Conservation (phyloP, 805 yeast genomes). For the Metschnikowia santaceciliae region DNA sequence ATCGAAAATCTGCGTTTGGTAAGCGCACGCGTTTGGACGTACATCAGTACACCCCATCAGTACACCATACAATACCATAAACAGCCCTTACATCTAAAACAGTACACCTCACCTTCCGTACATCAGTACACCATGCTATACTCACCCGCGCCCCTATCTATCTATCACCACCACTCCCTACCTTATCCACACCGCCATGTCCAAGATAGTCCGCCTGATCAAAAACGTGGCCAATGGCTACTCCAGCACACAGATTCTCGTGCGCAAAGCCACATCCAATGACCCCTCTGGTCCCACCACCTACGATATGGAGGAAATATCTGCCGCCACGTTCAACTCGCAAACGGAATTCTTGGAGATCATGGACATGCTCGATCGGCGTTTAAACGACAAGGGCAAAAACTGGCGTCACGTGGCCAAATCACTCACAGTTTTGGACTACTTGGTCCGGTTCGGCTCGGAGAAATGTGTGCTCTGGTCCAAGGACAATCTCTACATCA, state of each 20-base stretch:
- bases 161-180: neutral
- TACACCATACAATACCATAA: too few species aligned
- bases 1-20: constrained; percentile 4
- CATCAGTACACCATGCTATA: neutral
- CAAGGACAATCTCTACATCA: constrained; percentile 78
- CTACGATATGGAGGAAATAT: constrained; percentile 77
- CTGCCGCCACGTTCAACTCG: constrained; percentile 64
- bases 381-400: constrained; percentile 93
- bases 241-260: constrained; percentile 77
- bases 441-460: constrained; percentile 77
- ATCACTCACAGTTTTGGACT: constrained; percentile 84
- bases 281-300: constrained; percentile 83
- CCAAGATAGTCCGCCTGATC: constrained; percentile 76
- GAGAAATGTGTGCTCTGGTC: constrained; percentile 92
- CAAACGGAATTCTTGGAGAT: constrained; percentile 76
- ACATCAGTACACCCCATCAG: neutral
- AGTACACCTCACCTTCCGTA: neutral
- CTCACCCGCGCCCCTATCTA: constrained; percentile 3
- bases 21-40: neutral
- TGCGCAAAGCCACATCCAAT: constrained; percentile 89
- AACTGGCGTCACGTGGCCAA: constrained; percentile 97
- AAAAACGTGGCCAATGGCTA: constrained; percentile 91
- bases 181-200: constrained; percentile 43
- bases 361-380: constrained; percentile 90
- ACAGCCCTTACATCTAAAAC: neutral